Evolutionary conservation across 1,284 basidiomycete genomes (phyloP), one percentile per base, ranked within the genome.

Genomic region (Rhizoctonia solani): DNA sequence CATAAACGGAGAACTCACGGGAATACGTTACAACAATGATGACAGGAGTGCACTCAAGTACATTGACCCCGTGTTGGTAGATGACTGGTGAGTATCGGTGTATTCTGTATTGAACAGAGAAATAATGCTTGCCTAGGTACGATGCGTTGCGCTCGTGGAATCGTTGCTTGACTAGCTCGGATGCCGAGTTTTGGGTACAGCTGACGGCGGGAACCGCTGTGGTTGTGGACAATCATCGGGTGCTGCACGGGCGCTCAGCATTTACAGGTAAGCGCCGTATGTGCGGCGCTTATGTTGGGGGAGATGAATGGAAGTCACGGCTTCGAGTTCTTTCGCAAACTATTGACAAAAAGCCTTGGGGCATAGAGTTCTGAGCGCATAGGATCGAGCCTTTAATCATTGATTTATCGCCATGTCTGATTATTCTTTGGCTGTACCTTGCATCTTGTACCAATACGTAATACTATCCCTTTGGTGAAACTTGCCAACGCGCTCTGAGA

Each of bases 11-110:
- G 84, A 88, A 63, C 81, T 98, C 0, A 77, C 82, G 1, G 87
- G 93, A 71, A 88, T 98, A 13, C 79, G 95, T 46, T 98, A 95
- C 92, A 99, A 98, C 75, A 96, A 95, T 69, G 92, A 96, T 73
- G 96, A 99, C 76, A 81, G 96, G 53, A 93, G 92, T 69, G 88
- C 89, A 0, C 82, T 96, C 82, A 81, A 79, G 70, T 77, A 82
- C 73, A 67, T 93, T 72, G 81, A 81, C 6, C 78, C 85, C 0
- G 80, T 80, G 6, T 74, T 85, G 68, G 83, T 95, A 1, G 87
- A 89, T 72, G 79, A 82, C 54, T 95, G 92, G 92, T 88, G 73
- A 54, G 83, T 49, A 63, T 21, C 6, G 19, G 44, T 21, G 11
- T 6, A 21, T 11, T 46, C 19, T 30, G 13, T 29, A 11, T 9